Evolutionary conservation across 2,329 filamentous ascomycete species (phyloP), one percentile per base, ranked within the genome.

Genomic region (Alternaria sp.): DNA sequence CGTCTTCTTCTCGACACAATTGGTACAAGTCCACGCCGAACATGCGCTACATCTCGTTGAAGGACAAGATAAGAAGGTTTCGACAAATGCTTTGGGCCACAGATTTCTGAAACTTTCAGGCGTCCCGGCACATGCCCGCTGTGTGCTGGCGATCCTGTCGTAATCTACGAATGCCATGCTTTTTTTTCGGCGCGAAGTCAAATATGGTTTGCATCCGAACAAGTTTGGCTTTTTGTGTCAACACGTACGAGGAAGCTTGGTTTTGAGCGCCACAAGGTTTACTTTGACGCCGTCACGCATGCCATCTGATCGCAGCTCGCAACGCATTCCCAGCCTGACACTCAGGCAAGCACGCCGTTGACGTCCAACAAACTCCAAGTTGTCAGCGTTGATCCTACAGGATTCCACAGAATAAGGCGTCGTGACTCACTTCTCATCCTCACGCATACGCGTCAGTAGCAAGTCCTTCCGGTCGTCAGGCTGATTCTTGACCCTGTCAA

Each of bases 401-500:
- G 2, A 11, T 23, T 12, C 12, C 6, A n/a, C n/a, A 13, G n/a
- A 21, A 32, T 19, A 1, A 40, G n/a, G 36, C 36, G 36, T 36
- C 28, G 7, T 6, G 9, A 59, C 57, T 49, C 51, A 61, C 57
- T 57, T 57, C 3, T 44, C 45, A 15, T 58, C 19, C 25, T 61
- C 49, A 25, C 26, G 23, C 25, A 65, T 49, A 2, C 28, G 44
- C 32, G 44, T 23, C 7, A 40, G 46, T 15, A 58, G 26, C 12
- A 32, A 12, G 6, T 59, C n/a, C 26, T 62, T 62, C 25, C n/a
- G 11, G 17, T 62, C 59, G 8, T 55, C 49, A n/a, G 50, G 26
- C 11, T 19, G 17, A n/a, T 52, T 62, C 50, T 36, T 56, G 26
- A 56, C 36, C 36, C 49, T 51, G 19, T 65, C 45, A 12, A 55